Conservation (phyloP, 768 basidiomycete species). For the Cyclocybe aegerita region DNA sequence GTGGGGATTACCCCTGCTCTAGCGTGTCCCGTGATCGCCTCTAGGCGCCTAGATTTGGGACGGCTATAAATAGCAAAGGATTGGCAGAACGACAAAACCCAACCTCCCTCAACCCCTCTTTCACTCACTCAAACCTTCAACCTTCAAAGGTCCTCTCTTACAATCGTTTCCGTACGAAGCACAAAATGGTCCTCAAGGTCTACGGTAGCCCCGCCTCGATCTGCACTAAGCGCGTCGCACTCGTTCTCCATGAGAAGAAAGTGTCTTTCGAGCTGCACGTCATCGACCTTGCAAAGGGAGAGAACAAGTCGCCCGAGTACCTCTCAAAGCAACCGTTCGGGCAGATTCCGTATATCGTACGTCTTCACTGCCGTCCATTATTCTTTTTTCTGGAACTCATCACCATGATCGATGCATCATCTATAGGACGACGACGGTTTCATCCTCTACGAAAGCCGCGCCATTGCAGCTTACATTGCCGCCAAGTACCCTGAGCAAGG, state of each 20-base stretch:
- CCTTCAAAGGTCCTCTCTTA: too few relatives aligned
- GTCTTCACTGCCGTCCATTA: too few relatives aligned
- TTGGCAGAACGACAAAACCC: too few relatives aligned
- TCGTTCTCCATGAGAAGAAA: constrained; percentile 52
- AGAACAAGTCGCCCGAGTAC: constrained; percentile 47
- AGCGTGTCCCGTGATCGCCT: too few relatives aligned
- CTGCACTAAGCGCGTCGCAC: constrained; percentile 51
- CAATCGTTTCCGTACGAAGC: too few relatives aligned
- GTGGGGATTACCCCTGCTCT: too few relatives aligned
- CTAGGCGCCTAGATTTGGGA: too few relatives aligned
- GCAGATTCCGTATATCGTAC: constrained; percentile 56
- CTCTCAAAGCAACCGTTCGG: constrained; percentile 61
- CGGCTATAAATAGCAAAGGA: too few relatives aligned
- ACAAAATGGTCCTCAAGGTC: constrained; percentile 42
- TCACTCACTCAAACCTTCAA: too few relatives aligned
- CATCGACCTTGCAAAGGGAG: constrained; percentile 42
- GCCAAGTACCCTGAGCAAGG: constrained; percentile 54
- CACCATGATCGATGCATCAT: neutral
- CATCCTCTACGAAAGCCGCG: constrained; percentile 60
- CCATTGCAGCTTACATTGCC: constrained; percentile 59
- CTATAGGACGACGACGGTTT: constrained; percentile 57
- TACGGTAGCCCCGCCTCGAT: constrained; percentile 38
- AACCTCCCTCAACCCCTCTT: too few relatives aligned
- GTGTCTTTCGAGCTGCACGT: constrained; percentile 52
- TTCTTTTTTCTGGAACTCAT: neutral